Base-by-base conservation (phyloP, 2,329 filamentous ascomycete genomes). In the Lecanosticta acicola region DNA sequence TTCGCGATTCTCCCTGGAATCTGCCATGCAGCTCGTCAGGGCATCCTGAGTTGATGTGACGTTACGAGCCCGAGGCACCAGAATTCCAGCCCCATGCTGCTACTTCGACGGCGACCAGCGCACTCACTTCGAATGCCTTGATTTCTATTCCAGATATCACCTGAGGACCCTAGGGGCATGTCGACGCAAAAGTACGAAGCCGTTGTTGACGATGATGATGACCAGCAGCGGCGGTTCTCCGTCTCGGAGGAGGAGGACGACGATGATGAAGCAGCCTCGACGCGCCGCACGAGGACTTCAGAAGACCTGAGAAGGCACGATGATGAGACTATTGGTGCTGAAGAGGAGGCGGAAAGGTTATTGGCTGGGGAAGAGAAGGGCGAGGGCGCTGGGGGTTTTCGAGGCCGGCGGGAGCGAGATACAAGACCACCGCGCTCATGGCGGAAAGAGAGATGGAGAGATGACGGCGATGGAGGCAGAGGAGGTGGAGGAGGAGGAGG, bases 381-480 rank as follows among this genome's bases (percentile, higher is more conserved):
- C 2, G 24, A 20, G 18, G 14, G 17, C 19, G 37, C 10, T 10
- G n/a, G 37, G n/a, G 9, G 9, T 17, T 39, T 39, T 11, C 18
- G 37, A 47, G 34, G 18, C 34, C 3, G 17, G 26, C 36, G 34
- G 7, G 24, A 29, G 7, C 24, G 45, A 44, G 21, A 49, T 35
- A 55, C 43, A 35, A 46, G 43, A 19, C 46, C 43, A 51, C 49
- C 54, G 58, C 53, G 55, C 35, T 26, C 37, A 46, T 43, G 61
- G 50, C 59, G 54, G 50, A 48, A 52, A 35, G 53, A 60, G 48
- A 54, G 62, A 49, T 68, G 74, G 75, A 51, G 71, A 68, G 53
- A 64, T 78, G 61, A 66, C 74, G 56, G 70, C 49, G 81, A 81
- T 45, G 85, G 87, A n/a, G n/a, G n/a, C n/a, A 48, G 51, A 35